Conservation (phyloP, 192 early-diverging fungal genomes). For the Gonapodya sp. region DNA sequence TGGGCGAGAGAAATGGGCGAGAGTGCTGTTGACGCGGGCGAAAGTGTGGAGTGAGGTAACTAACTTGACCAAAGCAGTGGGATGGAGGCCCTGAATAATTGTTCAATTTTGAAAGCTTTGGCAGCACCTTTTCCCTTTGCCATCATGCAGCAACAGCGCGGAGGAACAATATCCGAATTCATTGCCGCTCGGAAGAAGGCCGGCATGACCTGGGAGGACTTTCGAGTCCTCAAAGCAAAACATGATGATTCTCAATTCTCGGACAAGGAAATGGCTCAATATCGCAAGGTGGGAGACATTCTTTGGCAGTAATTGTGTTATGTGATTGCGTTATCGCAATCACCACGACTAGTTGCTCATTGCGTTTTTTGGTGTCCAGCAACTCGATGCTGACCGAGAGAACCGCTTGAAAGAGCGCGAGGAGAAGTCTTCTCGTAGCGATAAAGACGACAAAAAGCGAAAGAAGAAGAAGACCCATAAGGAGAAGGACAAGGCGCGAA, state of each 20-base stretch:
- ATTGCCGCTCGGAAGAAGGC: conserved; percentile 4
- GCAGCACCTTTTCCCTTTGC: too few relatives aligned
- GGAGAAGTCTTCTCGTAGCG: background rate
- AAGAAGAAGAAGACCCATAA: background rate
- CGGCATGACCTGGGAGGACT: conserved; percentile 9
- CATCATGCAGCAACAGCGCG: background rate
- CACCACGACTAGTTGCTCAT: background rate
- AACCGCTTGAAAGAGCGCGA: conserved; percentile 2
- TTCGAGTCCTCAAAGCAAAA: conserved; percentile 9
- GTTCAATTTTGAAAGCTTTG: too few relatives aligned
- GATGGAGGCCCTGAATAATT: too few relatives aligned
- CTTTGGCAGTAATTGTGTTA: background rate
- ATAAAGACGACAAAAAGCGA: background rate
- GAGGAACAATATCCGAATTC: background rate
- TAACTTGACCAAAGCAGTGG: too few relatives aligned
- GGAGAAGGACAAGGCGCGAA: background rate
- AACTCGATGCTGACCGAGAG: conserved; percentile 4
- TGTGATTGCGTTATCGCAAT: background rate
- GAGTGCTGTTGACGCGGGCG: too few relatives aligned
- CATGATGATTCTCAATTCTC: background rate
- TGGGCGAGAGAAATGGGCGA: too few relatives aligned
- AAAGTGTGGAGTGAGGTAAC: too few relatives aligned
- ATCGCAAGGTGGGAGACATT: background rate
- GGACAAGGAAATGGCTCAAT: background rate
- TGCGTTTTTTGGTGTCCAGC: background rate